Percentiles rank a stretch among this genome's conserved stretches.
phyloP scores from a whole-genome alignment of 345 rosid genomes.

The Pistacia atlantica region DNA sequence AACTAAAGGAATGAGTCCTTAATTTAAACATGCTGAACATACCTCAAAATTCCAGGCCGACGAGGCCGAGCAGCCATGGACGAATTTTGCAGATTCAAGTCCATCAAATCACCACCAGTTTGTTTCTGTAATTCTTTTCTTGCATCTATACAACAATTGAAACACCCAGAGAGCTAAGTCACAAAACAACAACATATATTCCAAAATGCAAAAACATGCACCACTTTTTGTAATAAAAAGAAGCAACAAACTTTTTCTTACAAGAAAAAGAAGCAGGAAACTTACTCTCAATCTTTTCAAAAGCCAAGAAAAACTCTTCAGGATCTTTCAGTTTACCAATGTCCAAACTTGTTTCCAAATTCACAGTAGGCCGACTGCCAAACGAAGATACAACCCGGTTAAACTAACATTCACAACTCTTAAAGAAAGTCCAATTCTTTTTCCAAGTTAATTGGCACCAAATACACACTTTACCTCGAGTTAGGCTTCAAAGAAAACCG shows the following conservation, averaged over 20 bases:
- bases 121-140: slow-evolving; percentile 70
- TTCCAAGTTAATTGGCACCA: background rate
- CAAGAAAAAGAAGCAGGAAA: slow-evolving; percentile 1
- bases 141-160: slow-evolving; percentile 49
- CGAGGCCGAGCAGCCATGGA: slow-evolving; percentile 46
- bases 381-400: slow-evolving; percentile 17
- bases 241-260: background rate
- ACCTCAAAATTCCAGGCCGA: slow-evolving; percentile 75
- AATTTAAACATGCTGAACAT: slow-evolving; percentile 7
- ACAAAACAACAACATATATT: slow-evolving; percentile 8
- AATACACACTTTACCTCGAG: slow-evolving; percentile 41
- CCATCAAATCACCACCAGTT: slow-evolving; percentile 45
- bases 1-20: background rate
- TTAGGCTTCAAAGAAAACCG: slow-evolving; percentile 72
- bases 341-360: slow-evolving; percentile 57
- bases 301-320: slow-evolving; percentile 69
- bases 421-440: background rate
- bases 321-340: slow-evolving; percentile 60
- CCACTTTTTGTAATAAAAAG: no score
- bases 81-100: slow-evolving; percentile 36
- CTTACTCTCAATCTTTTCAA: slow-evolving; percentile 66
- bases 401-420: slow-evolving; percentile 7
- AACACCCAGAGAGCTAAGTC: slow-evolving; percentile 11
- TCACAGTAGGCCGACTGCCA: slow-evolving; percentile 54
- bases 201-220: background rate